These are phyloP conservation scores for Colletotrichum ledebouriae DNA, from an alignment of 2,329 filamentous ascomycete species.

Conservation along the genomic window DNA sequence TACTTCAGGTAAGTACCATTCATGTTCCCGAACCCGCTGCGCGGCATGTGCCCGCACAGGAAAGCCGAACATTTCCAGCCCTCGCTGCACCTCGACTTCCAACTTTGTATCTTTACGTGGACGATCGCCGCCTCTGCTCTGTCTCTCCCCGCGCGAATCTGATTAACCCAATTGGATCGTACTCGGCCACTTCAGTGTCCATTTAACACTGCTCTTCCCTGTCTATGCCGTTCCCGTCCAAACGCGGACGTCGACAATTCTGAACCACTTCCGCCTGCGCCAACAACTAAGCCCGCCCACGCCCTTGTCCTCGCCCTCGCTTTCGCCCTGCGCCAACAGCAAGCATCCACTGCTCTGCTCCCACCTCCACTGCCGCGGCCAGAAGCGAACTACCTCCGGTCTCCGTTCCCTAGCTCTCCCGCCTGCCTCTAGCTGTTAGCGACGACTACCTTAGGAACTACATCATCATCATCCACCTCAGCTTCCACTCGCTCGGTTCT, in stretches of 20 bases:
- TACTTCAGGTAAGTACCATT: too few species aligned
- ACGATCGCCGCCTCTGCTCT: background rate
- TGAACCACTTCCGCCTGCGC: conserved; percentile 35
- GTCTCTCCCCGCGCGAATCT: conserved; percentile 1
- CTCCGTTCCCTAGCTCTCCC: conserved; percentile 16
- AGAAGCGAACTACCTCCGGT: conserved; percentile 32
- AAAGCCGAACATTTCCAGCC: background rate
- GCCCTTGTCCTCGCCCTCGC: background rate
- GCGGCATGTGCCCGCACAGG: too few species aligned
- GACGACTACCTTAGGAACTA: conserved; percentile 21
- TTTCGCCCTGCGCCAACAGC: conserved; percentile 17
- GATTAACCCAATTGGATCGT: conserved; percentile 17
- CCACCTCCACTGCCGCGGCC: conserved; percentile 30
- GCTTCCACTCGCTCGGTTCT: conserved; percentile 13
- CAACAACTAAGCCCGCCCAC: conserved; percentile 19
- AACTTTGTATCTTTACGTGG: background rate
- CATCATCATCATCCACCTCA: conserved; percentile 40
- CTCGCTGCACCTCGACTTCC: background rate
- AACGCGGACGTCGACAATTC: conserved; percentile 36
- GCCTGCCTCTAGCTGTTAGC: background rate
- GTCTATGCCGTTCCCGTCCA: conserved; percentile 40
- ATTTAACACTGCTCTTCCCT: conserved; percentile 16
- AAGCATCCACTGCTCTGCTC: conserved; percentile 24
- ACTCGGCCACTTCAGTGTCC: conserved; percentile 12
- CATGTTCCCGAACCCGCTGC: too few species aligned